Evolutionary conservation across 2,329 filamentous ascomycete genomes (phyloP), one percentile per base, ranked within the genome.

Genomic region (Penicillium sp.): DNA sequence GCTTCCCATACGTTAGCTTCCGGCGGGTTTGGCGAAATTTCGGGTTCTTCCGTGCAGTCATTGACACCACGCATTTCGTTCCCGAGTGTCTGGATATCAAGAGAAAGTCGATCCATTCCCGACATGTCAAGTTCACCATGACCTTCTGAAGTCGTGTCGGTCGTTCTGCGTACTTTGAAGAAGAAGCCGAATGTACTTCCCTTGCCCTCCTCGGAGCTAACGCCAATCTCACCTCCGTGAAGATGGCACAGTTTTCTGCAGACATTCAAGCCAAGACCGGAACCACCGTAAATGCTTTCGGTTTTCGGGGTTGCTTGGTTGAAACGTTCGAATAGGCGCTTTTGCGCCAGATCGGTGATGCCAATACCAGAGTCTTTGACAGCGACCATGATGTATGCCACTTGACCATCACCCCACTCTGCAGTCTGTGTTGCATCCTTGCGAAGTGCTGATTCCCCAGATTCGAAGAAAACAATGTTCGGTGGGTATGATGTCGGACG

Each of bases 291-390:
- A 62, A 90, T 85, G 14, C 91, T 85, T 60, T 91, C 89, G 0
- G 89, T 92, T 47, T 85, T 84, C 1, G 88, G 87, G 21, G 85
- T 90, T 0, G 89, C 88, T 72, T 93, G 90, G 6, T 87, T 86
- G 69, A 94, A 94, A 21, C 89, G 83, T 62, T 91, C 84, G 71
- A 93, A 94, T 0, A 94, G 79, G 43, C 86, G 81, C 47, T 87
- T 86, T 75, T 87, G 90, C 67, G 92, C 89, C 52, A 87, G 83
- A 4, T 85, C 80, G 3, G 81, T 88, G 13, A 94, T 77, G 0
- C 89, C 89, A 48, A 89, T 85, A 1, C 90, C 90, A 0, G 89
- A 92, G 64, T 94, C 90, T 59, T 85, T 83, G 22, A 94, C 89
- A 39, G 88, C 84, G 57, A 94, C 88, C 51, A 86, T 81, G 36